Evolutionary conservation across 1,284 basidiomycete species (phyloP).

Genomic region (Phenoliferia sp.): DNA sequence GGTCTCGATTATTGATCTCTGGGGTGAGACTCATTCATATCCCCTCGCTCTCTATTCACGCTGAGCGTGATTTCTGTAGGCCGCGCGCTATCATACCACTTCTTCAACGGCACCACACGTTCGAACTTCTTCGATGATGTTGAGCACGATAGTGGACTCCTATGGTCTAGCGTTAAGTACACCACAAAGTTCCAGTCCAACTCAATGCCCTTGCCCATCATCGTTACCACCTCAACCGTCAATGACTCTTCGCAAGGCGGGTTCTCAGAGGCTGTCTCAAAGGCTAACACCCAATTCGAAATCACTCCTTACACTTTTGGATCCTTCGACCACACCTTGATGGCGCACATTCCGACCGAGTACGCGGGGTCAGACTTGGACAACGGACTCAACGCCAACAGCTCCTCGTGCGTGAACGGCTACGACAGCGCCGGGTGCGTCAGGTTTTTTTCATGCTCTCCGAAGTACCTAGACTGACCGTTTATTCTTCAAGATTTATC

Average conservation of each 20-base stretch:
- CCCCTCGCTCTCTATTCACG: neutral
- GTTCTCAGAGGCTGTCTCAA: slow-evolving; percentile 18
- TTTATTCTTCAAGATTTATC: slow-evolving; percentile 56
- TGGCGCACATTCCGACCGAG: slow-evolving; percentile 48
- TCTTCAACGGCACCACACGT: slow-evolving; percentile 30
- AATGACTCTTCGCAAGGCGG: slow-evolving; percentile 7
- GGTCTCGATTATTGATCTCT: slow-evolving; percentile 21
- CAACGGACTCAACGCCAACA: neutral
- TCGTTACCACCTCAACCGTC: slow-evolving; percentile 26
- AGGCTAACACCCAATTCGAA: slow-evolving; percentile 36
- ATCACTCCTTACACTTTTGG: slow-evolving; percentile 62
- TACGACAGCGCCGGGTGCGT: neutral
- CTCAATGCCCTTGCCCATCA: slow-evolving; percentile 33
- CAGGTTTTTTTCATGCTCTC: slow-evolving; percentile 53
- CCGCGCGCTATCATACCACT: slow-evolving; percentile 29
- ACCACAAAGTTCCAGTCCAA: slow-evolving; percentile 27
- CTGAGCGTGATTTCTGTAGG: neutral
- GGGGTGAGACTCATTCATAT: neutral
- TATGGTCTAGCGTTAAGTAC: slow-evolving; percentile 24
- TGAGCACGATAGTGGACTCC: slow-evolving; percentile 18
- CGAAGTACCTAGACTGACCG: slow-evolving; percentile 55
- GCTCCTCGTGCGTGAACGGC: neutral
- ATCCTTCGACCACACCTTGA: slow-evolving; percentile 61
- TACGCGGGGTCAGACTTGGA: neutral
- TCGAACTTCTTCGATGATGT: slow-evolving; percentile 22